Evolutionary conservation across 768 basidiomycete species (phyloP).

Genomic region (Gloeophyllum trabeum): DNA sequence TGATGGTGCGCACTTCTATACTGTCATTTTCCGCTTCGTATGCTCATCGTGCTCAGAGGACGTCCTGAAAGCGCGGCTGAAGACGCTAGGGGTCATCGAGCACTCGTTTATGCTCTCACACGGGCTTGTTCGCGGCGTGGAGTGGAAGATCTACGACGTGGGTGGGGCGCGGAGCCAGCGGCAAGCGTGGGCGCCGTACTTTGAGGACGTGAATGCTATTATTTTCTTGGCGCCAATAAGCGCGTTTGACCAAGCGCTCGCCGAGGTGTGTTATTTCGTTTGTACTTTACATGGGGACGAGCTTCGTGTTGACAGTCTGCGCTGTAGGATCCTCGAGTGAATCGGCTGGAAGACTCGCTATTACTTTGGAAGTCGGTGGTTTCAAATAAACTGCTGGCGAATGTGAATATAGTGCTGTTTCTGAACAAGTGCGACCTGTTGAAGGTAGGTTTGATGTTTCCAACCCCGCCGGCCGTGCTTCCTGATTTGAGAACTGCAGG

Average conservation of each 20-base stretch:
- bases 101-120: conserved; percentile 62
- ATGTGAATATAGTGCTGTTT: conserved; percentile 74
- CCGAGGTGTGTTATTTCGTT: conserved; percentile 41
- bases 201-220: conserved; percentile 80
- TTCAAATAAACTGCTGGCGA: conserved; percentile 59
- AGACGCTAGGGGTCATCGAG: conserved; percentile 75
- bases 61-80: conserved; percentile 70
- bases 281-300: not conserved
- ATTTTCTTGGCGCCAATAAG: conserved; percentile 86
- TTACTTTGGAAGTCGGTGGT: conserved; percentile 64
- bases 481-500: conserved; percentile 22
- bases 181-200: conserved; percentile 83
- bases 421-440: conserved; percentile 76
- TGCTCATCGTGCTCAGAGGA: conserved; percentile 33
- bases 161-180: conserved; percentile 75
- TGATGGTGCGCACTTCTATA: conserved; percentile 21
- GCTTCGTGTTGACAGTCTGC: conserved; percentile 7
- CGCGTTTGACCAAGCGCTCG: conserved; percentile 74
- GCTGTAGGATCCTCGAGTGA: conserved; percentile 55
- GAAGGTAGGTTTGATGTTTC: conserved; percentile 28
- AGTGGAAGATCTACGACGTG: conserved; percentile 83
- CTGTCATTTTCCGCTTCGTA: conserved; percentile 3
- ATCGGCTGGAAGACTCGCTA: conserved; percentile 73
- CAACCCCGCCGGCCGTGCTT: not conserved
- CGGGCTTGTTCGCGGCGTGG: conserved; percentile 42